phyloP scores from a whole-genome alignment of 768 basidiomycete genomes.

The Pleurotus citrinopileatus region DNA sequence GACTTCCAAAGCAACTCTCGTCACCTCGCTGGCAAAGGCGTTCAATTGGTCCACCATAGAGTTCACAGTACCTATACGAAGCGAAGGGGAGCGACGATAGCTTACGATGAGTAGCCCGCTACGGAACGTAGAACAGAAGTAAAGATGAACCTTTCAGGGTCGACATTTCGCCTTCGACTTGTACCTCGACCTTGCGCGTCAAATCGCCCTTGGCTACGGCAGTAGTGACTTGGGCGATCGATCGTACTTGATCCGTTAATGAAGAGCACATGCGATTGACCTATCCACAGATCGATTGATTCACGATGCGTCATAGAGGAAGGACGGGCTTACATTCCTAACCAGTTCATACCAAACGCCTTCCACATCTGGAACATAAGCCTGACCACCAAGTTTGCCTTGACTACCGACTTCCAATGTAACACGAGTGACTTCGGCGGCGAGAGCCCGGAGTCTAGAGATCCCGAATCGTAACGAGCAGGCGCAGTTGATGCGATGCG shows the following conservation, averaged over 20 bases:
- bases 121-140: not conserved
- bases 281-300: constrained; percentile 23
- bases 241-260: constrained; percentile 76
- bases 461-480: constrained; percentile 19
- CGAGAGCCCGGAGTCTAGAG: constrained; percentile 50
- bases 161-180: constrained; percentile 82
- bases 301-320: not conserved
- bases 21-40: constrained; percentile 81
- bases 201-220: constrained; percentile 89
- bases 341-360: constrained; percentile 84
- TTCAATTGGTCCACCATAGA: constrained; percentile 90
- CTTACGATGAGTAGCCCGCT: not conserved
- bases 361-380: constrained; percentile 82
- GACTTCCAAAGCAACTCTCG: constrained; percentile 81
- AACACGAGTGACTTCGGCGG: constrained; percentile 80
- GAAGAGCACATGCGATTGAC: constrained; percentile 81
- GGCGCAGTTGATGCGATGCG: not conserved
- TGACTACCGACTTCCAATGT: constrained; percentile 84
- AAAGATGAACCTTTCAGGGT: constrained; percentile 56
- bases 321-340: constrained; percentile 49
- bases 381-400: constrained; percentile 89
- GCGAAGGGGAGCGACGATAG: not conserved
- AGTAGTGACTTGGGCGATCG: constrained; percentile 81
- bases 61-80: constrained; percentile 62
- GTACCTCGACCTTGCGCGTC: constrained; percentile 89